Evolutionary conservation across 208 protist genomes (phyloP), one percentile per base, ranked within the genome.

Genomic region (Entamoeba dispar): DNA sequence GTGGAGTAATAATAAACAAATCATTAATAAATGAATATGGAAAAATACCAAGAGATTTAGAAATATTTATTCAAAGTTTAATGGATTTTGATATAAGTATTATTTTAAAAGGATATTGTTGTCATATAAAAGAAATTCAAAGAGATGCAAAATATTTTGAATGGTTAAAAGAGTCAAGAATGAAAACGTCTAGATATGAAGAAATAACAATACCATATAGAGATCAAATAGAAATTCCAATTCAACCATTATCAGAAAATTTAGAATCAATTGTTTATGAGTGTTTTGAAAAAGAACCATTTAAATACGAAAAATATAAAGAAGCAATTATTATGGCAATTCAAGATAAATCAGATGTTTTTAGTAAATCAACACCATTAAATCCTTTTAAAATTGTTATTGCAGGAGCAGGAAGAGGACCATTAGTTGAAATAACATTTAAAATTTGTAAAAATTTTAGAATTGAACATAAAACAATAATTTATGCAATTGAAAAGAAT

Each of bases 401-500:
- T 55, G 73, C 50, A 8, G 93, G 93, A 34, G 93, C 93, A 31
- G 93, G 93, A 47, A 17, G 93, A 91, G 93, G 93, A 27, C 57
- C 93, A 93, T 22, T 93, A 5, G 3, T 93, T 51, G 5, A 77
- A 93, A 61, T 38, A 19, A 17, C 12, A 8, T 3, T 93, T 31
- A 49, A 93, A 12, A 19, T 91, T 38, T 31, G 5, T 22, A n/a
- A 52, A 22, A 51, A 43, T 31, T 14, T 19, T 19, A 55, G 52
- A 47, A 49, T 93, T 43, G 15, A 14, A 43, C 19, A 49, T 10
- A 91, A 38, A 22, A 7, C 5, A n/a, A 73, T 52, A 47, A 14
- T 69, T 5, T 93, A 43, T 61, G 92, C 49, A 6, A 27, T 93
- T 73, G 92, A 93, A 73, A 93, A 93, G 50, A 93, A 93, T 61